Evolutionary conservation across 2,329 filamentous ascomycete species (phyloP), one percentile per base, ranked within the genome.

Genomic region (Nigrograna mackinnonii): DNA sequence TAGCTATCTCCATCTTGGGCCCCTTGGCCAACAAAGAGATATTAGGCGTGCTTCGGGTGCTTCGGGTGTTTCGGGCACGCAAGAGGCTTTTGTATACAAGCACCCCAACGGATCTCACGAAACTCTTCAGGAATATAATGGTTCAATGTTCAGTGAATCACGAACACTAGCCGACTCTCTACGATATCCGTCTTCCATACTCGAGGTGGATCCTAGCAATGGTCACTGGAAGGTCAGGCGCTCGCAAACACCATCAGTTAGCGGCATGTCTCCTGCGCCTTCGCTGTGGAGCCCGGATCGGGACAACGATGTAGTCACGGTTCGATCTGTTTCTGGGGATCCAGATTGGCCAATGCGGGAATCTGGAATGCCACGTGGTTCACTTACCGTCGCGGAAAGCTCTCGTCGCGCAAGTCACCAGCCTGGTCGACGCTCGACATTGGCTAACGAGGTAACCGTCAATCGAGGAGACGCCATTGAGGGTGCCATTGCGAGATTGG

Each of bases 171-270:
- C 63, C 11, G 62, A 66, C 32, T 66, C 63, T 6, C 52, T 67
- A 6, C 52, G 51, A 35, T 67, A 60, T 31, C 57, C 54, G 11
- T 58, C 57, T 5, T 61, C 62, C 1, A 57, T 60, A n/a, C 48
- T 66, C n/a, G 57, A 60, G 36, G 52, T 64, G 12, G 62, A 66
- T 32, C 38, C 49, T 11, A 61, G 54, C 32, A 64, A 60, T 7
- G 63, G 64, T 4, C 42, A 49, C 19, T 67, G 56, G 55, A 67
- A 66, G 30, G 47, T 66, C 38, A 67, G 59, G 44, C 56, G 60
- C 11, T 47, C 49, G 7, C 45, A 43, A n/a, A 20, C 16, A 12
- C 13, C 13, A 13, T 41, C 32, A 5, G n/a, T n/a, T n/a, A n/a
- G n/a, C n/a, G n/a, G n/a, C n/a, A n/a, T n/a, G n/a, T n/a, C n/a